Percentiles rank a stretch among this genome's conserved stretches.
Evolutionary conservation across 352 stramenopile species (phyloP).

Genomic region (Phytophthora quininea): DNA sequence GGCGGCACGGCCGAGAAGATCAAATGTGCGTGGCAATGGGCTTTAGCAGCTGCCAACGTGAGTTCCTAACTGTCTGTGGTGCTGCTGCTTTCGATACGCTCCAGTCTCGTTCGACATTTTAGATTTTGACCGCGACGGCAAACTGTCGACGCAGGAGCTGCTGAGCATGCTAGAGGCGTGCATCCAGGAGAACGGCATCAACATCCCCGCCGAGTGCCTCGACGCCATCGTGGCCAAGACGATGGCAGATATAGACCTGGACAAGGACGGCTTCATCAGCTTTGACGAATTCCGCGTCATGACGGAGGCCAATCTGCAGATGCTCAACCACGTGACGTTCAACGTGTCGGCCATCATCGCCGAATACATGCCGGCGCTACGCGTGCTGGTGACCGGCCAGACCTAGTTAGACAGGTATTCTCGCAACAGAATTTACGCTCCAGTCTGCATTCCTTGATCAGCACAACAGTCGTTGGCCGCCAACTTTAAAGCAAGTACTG

Average conservation of each 20-base stretch:
- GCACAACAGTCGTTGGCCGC: background rate
- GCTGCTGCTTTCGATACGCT: slow-evolving; percentile 3
- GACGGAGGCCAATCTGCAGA: slow-evolving; percentile 66
- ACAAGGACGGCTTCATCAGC: slow-evolving; percentile 76
- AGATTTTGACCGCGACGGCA: slow-evolving; percentile 75
- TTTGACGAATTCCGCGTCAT: slow-evolving; percentile 76
- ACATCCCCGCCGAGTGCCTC: slow-evolving; percentile 69
- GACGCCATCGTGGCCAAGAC: slow-evolving; percentile 75
- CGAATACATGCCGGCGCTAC: slow-evolving; percentile 77
- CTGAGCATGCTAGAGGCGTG: slow-evolving; percentile 75
- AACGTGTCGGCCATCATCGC: slow-evolving; percentile 78
- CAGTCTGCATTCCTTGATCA: background rate
- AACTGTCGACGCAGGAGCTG: slow-evolving; percentile 73
- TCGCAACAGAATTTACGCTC: too few species aligned
- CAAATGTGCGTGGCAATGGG: slow-evolving; percentile 49
- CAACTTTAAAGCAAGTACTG: too few species aligned
- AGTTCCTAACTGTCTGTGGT: slow-evolving; percentile 1
- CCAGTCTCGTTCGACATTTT: slow-evolving; percentile 82
- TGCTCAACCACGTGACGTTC: slow-evolving; percentile 84
- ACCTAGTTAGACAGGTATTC: slow-evolving; percentile 1
- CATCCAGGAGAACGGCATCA: slow-evolving; percentile 78
- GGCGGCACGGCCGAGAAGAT: slow-evolving; percentile 71
- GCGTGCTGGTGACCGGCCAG: slow-evolving; percentile 42
- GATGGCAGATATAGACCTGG: slow-evolving; percentile 67
- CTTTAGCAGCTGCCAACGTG: background rate